Evolutionary conservation across 1,284 basidiomycete species (phyloP).

Genomic region (Malassezia brasiliensis): DNA sequence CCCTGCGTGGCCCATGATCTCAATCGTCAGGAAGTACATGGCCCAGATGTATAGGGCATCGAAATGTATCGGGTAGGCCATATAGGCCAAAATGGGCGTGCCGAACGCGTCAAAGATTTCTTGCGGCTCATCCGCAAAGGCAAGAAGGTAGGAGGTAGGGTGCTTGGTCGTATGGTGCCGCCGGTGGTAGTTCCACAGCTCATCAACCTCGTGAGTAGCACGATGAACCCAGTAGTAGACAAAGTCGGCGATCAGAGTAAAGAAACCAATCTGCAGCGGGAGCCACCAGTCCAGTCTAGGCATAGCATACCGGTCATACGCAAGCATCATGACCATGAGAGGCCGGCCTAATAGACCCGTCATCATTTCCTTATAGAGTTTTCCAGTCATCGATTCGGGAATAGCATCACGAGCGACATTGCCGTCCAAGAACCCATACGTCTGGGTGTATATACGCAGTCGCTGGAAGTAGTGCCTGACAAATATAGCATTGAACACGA

Average conservation of each 20-base stretch:
- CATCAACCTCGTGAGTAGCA: constrained; percentile 29
- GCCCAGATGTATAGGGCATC: constrained; percentile 21
- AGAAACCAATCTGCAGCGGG: constrained; percentile 19
- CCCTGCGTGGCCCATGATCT: constrained; percentile 34
- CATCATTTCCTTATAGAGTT: constrained; percentile 16
- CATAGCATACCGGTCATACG: constrained; percentile 6
- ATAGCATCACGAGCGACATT: constrained; percentile 22
- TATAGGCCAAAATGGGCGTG: constrained; percentile 28
- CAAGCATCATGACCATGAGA: constrained; percentile 15
- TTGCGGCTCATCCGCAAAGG: constrained; percentile 34
- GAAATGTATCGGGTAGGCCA: constrained; percentile 25
- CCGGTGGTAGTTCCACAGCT: constrained; percentile 26
- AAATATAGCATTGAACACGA: constrained; percentile 22
- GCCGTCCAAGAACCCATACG: constrained; percentile 34
- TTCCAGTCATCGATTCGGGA: constrained; percentile 23
- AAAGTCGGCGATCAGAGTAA: constrained; percentile 23
- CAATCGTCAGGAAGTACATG: constrained; percentile 24
- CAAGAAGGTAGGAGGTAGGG: constrained; percentile 26
- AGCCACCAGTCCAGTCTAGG: constrained; percentile 14
- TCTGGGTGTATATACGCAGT: constrained; percentile 14
- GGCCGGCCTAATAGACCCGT: constrained; percentile 3
- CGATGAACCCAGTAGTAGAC: constrained; percentile 40
- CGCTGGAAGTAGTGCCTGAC: constrained; percentile 19
- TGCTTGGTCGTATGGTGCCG: constrained; percentile 36
- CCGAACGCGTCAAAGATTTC: constrained; percentile 34